These are phyloP conservation scores for Arthrobotrys musiformis DNA, from an alignment of 2,329 filamentous ascomycete species.

Conservation along the genomic window DNA sequence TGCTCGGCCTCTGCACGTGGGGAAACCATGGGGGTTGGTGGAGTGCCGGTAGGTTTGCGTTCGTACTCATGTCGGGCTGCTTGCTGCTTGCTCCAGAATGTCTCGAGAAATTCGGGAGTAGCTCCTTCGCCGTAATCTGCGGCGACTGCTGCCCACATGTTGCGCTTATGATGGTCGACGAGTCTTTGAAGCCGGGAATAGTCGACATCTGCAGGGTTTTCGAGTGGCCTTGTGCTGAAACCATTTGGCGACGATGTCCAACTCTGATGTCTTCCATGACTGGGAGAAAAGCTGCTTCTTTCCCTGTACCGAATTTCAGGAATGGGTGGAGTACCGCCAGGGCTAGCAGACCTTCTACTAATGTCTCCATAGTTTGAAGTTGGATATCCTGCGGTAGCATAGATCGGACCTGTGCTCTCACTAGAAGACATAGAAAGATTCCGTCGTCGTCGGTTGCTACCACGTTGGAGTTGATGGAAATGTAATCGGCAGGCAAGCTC, in stretches of 20 bases:
- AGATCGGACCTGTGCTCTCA: constrained; percentile 64
- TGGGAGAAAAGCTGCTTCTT: constrained; percentile 63
- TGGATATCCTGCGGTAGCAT: constrained; percentile 67
- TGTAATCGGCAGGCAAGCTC: constrained; percentile 87
- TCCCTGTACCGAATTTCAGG: constrained; percentile 63
- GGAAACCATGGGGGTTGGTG: constrained; percentile 59
- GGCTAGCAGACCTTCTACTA: constrained; percentile 57
- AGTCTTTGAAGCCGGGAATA: constrained; percentile 74
- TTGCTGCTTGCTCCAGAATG: constrained; percentile 72
- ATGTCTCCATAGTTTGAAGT: constrained; percentile 66
- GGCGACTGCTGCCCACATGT: constrained; percentile 79
- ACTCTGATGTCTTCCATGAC: constrained; percentile 64
- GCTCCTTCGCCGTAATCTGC: constrained; percentile 75
- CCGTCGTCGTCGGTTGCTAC: constrained; percentile 81
- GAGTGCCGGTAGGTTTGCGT: constrained; percentile 50
- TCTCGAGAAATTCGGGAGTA: constrained; percentile 73
- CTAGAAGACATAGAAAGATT: constrained; percentile 76
- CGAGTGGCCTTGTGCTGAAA: constrained; percentile 57
- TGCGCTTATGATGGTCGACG: constrained; percentile 75
- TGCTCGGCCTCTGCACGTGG: constrained; percentile 57
- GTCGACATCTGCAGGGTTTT: constrained; percentile 66
- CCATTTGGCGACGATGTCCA: constrained; percentile 58
- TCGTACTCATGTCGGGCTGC: constrained; percentile 33
- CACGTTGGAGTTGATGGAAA: constrained; percentile 85
- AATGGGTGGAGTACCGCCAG: constrained; percentile 64